phyloP scores from a whole-genome alignment of 148 eudicot genomes.

The Chenopodium formosanum region DNA sequence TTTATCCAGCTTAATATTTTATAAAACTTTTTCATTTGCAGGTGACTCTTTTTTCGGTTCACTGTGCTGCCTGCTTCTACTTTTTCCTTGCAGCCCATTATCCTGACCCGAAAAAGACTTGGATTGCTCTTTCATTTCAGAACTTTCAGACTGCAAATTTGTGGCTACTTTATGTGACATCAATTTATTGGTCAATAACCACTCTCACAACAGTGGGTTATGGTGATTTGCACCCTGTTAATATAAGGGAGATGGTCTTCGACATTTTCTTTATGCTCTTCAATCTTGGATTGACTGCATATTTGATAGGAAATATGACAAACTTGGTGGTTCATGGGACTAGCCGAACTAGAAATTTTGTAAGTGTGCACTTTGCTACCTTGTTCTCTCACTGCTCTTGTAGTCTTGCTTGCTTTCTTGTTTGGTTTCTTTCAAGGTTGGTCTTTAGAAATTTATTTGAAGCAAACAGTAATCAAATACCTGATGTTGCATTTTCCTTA shows the following conservation, averaged over 20 bases:
- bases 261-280: slow-evolving; percentile 70
- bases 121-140: slow-evolving; percentile 46
- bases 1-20: background rate
- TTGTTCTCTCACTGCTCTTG: background rate
- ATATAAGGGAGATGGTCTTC: slow-evolving; percentile 65
- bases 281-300: slow-evolving; percentile 75
- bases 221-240: slow-evolving; percentile 84
- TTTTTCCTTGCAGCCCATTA: slow-evolving; percentile 57
- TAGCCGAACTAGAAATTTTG: slow-evolving; percentile 66
- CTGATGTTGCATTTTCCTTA: too few species aligned
- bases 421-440: background rate
- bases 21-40: slow-evolving; percentile 24
- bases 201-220: slow-evolving; percentile 79
- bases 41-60: slow-evolving; percentile 84
- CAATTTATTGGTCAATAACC: slow-evolving; percentile 85
- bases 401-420: background rate
- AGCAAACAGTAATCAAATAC: background rate
- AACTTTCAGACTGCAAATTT: slow-evolving; percentile 33
- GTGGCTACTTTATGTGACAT: slow-evolving; percentile 51
- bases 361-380: slow-evolving; percentile 36
- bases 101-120: slow-evolving; percentile 49
- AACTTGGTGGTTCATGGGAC: slow-evolving; percentile 81
- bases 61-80: slow-evolving; percentile 69
- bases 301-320: slow-evolving; percentile 92
- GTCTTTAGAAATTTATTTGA: background rate